Evolutionary conservation across 2,329 filamentous ascomycete genomes (phyloP).

Genomic region (Scedosporium dehoogii): DNA sequence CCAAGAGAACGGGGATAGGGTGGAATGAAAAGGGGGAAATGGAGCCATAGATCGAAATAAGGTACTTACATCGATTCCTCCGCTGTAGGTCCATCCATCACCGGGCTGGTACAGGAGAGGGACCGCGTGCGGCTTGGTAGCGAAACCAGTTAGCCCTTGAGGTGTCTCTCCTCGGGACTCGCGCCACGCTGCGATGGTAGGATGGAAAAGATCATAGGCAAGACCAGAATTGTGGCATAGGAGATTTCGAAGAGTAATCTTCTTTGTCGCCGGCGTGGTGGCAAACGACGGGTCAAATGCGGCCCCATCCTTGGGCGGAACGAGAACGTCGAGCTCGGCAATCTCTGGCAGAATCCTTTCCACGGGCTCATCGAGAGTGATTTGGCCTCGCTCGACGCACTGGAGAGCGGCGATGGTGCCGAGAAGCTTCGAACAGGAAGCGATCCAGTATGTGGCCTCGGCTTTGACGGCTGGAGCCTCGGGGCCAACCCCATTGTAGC

Average conservation of each 20-base stretch:
- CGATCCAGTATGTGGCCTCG: background rate
- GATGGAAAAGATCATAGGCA: constrained; percentile 1
- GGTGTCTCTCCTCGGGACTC: background rate
- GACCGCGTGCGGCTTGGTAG: background rate
- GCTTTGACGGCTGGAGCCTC: background rate
- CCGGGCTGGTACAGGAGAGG: constrained; percentile 4
- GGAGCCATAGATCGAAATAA: no score
- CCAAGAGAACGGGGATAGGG: no score
- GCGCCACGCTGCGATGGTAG: background rate
- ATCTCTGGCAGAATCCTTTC: background rate
- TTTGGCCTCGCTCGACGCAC: background rate
- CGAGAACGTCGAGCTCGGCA: background rate
- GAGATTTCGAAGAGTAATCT: constrained; percentile 6
- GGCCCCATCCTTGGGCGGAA: background rate
- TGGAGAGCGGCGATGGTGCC: background rate
- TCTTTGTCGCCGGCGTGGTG: background rate
- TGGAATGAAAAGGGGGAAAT: no score
- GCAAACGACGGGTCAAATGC: background rate
- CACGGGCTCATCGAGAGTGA: background rate
- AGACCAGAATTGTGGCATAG: constrained; percentile 4
- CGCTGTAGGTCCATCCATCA: constrained; percentile 3
- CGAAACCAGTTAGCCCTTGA: background rate
- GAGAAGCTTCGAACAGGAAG: background rate
- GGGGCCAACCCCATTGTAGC: background rate
- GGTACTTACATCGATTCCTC: constrained; percentile 3